These are phyloP conservation scores for Coemansia erecta DNA, from an alignment of 192 early-diverging fungal species.

Conservation along the genomic window DNA sequence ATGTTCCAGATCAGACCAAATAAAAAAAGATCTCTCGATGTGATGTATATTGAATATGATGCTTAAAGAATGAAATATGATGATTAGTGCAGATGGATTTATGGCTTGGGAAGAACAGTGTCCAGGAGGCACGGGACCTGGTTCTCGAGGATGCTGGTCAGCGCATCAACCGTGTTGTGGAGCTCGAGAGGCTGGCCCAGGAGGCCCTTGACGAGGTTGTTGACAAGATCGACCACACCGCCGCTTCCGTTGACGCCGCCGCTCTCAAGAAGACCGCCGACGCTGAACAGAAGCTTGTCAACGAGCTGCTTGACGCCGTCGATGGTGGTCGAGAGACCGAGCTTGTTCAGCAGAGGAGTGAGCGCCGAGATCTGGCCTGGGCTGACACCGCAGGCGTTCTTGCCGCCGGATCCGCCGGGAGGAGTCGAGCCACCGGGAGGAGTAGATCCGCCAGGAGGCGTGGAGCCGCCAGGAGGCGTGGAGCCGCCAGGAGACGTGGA, in stretches of 20 bases:
- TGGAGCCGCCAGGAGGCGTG: constrained; percentile 2
- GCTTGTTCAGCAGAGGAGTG: constrained; percentile 40
- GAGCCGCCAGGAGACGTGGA: not conserved
- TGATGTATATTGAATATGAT: not conserved
- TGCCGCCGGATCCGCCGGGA: constrained; percentile 14
- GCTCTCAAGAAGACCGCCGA: constrained; percentile 39
- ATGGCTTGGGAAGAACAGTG: constrained; percentile 44
- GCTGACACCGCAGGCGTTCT: constrained; percentile 34
- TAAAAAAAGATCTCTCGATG: constrained; percentile 1
- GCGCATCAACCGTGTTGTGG: constrained; percentile 35
- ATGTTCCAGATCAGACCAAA: constrained; percentile 6
- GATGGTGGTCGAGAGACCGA: constrained; percentile 30
- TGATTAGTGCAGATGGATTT: constrained; percentile 3
- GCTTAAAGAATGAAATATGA: not conserved
- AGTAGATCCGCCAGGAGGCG: not conserved
- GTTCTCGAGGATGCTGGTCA: constrained; percentile 19
- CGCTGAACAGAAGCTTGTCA: constrained; percentile 29
- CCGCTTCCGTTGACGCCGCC: constrained; percentile 23
- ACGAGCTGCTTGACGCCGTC: constrained; percentile 48
- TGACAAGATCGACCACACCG: constrained; percentile 40
- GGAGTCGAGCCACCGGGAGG: constrained; percentile 3
- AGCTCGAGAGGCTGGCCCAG: constrained; percentile 36
- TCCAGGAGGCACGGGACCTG: constrained; percentile 16
- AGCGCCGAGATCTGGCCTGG: constrained; percentile 44
- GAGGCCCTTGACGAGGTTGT: constrained; percentile 44